These are phyloP conservation scores for Penicillium alfredii DNA, from an alignment of 495 filamentous ascomycete genomes.

Conservation along the genomic window DNA sequence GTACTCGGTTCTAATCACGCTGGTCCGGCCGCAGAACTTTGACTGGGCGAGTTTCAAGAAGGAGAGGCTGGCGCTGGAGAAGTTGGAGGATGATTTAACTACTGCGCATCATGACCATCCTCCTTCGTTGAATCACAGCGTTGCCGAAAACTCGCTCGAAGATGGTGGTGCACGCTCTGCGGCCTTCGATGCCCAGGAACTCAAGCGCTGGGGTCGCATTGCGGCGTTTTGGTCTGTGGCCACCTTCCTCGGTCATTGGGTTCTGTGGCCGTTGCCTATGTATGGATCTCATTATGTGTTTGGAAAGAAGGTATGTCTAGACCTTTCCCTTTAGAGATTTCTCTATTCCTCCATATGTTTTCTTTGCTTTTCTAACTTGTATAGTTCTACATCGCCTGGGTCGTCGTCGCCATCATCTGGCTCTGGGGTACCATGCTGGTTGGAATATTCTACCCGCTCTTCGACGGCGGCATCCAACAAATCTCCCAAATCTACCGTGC, in stretches of 20 bases:
- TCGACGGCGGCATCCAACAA: constrained; percentile 31
- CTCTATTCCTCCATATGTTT: too few relatives aligned
- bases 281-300: constrained; percentile 36
- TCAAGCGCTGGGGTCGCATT: constrained; percentile 34
- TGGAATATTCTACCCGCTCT: constrained; percentile 29
- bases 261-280: constrained; percentile 39
- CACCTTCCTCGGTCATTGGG: constrained; percentile 36
- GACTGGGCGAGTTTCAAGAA: constrained; percentile 35
- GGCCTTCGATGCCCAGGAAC: constrained; percentile 16
- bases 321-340: not conserved
- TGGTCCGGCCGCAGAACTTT: constrained; percentile 27
- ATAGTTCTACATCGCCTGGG: constrained; percentile 73
- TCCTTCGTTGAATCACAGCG: not conserved
- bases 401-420: constrained; percentile 71
- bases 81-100: constrained; percentile 22
- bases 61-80: constrained; percentile 29
- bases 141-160: constrained; percentile 3
- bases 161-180: constrained; percentile 3
- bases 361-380: not conserved
- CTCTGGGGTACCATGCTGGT: constrained; percentile 46
- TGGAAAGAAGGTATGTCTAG: constrained; percentile 23
- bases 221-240: constrained; percentile 32
- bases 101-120: constrained; percentile 10
- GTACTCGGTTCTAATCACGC: constrained; percentile 33
- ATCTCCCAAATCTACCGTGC: constrained; percentile 21